Base-by-base conservation (phyloP, 305 asterid genomes). In the Ajuga reptans region DNA sequence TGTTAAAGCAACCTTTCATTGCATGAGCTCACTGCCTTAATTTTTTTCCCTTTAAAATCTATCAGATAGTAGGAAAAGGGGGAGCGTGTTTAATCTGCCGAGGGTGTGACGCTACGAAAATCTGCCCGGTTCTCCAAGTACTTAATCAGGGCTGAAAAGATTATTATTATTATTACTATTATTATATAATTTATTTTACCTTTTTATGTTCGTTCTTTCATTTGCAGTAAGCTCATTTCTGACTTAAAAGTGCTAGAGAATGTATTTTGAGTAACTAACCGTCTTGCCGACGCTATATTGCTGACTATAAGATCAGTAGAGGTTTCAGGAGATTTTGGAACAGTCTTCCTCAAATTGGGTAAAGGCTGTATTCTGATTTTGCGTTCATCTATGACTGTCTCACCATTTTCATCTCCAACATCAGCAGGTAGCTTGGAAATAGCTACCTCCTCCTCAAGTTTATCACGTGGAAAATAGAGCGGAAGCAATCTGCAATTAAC, bases 321-420 rank as follows among this genome's bases (percentile, higher is more conserved):
- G 66, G 81, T 47, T 71, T 78, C 84, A 31, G 86, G 71, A 61
- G 82, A 74, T 72, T 66, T 72, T 45, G 84, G 74, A 71, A 68
- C 67, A 75, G 72, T 63, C 82, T 75, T 84, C 85, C 85, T 91
- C 65, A 80, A 70, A 79, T 89, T 91, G 15, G 96, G 95, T 77
- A 91, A 68, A 54, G 97, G 89, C 65, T 81, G 80, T 80, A 91
- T 91, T 84, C 97, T 82, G 78, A 91, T 91, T 79, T 91, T 86
- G 47, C 97, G 90, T 72, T 91, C 97, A 72, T 83, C 91, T 63
- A 86, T 87, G 73, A 82, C 76, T 21, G 95, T 87, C 76, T 89
- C 97, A 36, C 97, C 97, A 82, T 91, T 87, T 84, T 89, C 96
- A 86, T 91, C 97, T 68, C 98, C 96, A 74, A 91, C 97, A 79